Conservation (phyloP, 768 basidiomycete genomes). For the Termitomyces sp. region DNA sequence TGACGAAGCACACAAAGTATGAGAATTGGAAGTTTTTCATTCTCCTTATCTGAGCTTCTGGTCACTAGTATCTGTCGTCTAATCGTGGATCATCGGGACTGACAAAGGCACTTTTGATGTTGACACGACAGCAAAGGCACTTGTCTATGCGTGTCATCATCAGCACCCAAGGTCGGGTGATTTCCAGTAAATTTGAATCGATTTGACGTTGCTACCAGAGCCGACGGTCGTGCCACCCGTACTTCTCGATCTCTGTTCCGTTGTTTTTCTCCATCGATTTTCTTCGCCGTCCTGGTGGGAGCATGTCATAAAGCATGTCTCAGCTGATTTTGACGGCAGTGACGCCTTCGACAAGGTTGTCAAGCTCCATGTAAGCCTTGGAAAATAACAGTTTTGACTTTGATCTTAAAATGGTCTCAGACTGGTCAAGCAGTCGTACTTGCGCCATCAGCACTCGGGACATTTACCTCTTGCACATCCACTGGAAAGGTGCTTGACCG, state of each 20-base stretch:
- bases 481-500: constrained; percentile 26
- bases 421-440: constrained; percentile 69
- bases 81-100: constrained; percentile 42
- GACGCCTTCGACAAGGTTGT: constrained; percentile 67
- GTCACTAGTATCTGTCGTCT: constrained; percentile 51
- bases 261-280: constrained; percentile 66
- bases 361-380: constrained; percentile 44
- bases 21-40: background rate
- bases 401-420: constrained; percentile 22
- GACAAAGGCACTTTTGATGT: constrained; percentile 48
- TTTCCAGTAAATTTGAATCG: background rate
- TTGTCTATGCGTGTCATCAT: constrained; percentile 68
- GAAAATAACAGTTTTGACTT: background rate
- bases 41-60: background rate
- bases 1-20: constrained; percentile 72
- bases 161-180: constrained; percentile 58
- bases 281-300: constrained; percentile 76
- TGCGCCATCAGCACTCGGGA: constrained; percentile 55
- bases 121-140: constrained; percentile 68
- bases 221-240: constrained; percentile 69
- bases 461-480: constrained; percentile 21
- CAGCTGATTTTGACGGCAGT: constrained; percentile 49
- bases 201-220: constrained; percentile 30
- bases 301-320: constrained; percentile 61
- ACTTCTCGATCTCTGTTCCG: constrained; percentile 59